A percentile compares a stretch with the other conserved stretches of the same genome.
Evolutionary conservation across 208 protist genomes (phyloP).

Genomic region (Trypanosoma grayi): DNA sequence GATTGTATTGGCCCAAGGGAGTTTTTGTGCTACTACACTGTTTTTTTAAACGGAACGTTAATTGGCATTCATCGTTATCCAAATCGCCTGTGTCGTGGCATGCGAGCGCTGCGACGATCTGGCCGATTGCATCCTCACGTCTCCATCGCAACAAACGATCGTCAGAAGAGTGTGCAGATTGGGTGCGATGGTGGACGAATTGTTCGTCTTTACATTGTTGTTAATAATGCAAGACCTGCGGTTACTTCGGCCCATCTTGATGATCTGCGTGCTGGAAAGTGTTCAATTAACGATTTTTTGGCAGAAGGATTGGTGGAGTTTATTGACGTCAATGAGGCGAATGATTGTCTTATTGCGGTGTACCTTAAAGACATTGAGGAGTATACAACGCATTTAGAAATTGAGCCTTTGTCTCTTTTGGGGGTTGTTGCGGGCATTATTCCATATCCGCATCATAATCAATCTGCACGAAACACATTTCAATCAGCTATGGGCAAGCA

Average conservation of each 20-base stretch:
- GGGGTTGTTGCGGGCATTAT: conserved; percentile 96
- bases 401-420: conserved; percentile 89
- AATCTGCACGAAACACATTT: conserved; percentile 99
- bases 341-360: conserved; percentile 96
- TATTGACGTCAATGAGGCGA: conserved; percentile 99
- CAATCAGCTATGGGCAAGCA: conserved; percentile 99
- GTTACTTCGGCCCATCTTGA: conserved; percentile 68
- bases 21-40: conserved; percentile 69
- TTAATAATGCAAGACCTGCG: conserved; percentile 49
- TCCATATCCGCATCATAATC: conserved; percentile 99
- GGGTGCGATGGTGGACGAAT: conserved; percentile 88
- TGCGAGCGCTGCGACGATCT: conserved; percentile 68
- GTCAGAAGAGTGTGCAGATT: conserved; percentile 77
- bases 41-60: conserved; percentile 83
- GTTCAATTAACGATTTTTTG: conserved; percentile 90
- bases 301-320: conserved; percentile 97
- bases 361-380: conserved; percentile 85
- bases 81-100: conserved; percentile 64
- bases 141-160: conserved; percentile 75
- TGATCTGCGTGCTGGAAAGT: conserved; percentile 40
- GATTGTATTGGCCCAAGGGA: conserved; percentile 67
- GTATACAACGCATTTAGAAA: conserved; percentile 92
- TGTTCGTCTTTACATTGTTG: conserved; percentile 75
- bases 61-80: conserved; percentile 89
- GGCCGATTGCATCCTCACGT: conserved; percentile 85